Conservation (phyloP, 495 filamentous ascomycete species). For the Aspergillus sclerotioniger region DNA sequence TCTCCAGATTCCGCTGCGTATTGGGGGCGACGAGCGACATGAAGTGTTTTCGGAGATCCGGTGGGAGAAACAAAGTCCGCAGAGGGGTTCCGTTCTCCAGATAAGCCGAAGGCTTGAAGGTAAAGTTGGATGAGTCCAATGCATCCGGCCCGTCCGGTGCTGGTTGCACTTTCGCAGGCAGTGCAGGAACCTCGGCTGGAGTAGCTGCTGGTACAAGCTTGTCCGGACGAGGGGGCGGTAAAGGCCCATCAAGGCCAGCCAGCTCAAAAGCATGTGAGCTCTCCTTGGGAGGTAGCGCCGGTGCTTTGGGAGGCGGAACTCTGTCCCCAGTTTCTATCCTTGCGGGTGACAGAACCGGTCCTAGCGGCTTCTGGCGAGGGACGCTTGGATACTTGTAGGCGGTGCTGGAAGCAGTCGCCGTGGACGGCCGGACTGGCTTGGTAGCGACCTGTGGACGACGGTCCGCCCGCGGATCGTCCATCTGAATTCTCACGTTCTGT, state of each 20-base stretch:
- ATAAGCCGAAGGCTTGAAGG: slow-evolving; percentile 82
- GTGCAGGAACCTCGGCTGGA: slow-evolving; percentile 16
- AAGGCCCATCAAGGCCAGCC: slow-evolving; percentile 20
- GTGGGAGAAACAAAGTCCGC: slow-evolving; percentile 82
- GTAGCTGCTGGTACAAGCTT: slow-evolving; percentile 20
- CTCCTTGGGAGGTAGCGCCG: slow-evolving; percentile 53
- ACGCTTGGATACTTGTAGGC: slow-evolving; percentile 55
- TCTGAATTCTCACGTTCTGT: slow-evolving; percentile 40
- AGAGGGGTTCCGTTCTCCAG: slow-evolving; percentile 85
- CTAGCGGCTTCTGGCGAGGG: slow-evolving; percentile 43
- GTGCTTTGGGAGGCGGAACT: slow-evolving; percentile 34
- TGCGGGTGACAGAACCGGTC: slow-evolving; percentile 16
- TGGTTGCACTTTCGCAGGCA: slow-evolving; percentile 31
- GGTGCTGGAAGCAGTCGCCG: slow-evolving; percentile 17
- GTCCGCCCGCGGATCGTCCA: slow-evolving; percentile 26
- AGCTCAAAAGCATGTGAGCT: slow-evolving; percentile 20
- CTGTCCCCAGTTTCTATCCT: slow-evolving; percentile 18
- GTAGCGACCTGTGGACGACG: slow-evolving; percentile 3
- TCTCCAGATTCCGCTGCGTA: slow-evolving; percentile 80
- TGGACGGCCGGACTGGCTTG: slow-evolving; percentile 16
- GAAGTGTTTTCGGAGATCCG: slow-evolving; percentile 68
- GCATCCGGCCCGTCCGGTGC: slow-evolving; percentile 14
- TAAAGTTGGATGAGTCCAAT: slow-evolving; percentile 55
- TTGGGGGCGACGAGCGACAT: slow-evolving; percentile 69
- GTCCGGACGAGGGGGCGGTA: slow-evolving; percentile 34